Percentiles rank a stretch among this genome's conserved stretches.
phyloP scores from a whole-genome alignment of 305 asterid species.

The Plantago lanceolata region DNA sequence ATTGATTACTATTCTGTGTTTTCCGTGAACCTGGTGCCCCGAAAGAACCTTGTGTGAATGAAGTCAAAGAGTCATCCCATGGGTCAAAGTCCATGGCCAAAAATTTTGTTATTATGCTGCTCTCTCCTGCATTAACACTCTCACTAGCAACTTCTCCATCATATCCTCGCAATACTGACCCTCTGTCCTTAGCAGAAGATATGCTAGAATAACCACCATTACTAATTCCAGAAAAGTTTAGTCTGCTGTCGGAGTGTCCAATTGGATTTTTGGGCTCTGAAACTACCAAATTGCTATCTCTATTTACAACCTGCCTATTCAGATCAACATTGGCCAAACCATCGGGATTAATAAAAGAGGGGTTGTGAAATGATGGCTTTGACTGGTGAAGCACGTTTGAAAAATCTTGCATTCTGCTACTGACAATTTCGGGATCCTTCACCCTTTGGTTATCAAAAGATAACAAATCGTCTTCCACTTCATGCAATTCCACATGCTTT shows the following conservation, averaged over 20 bases:
- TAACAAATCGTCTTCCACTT: constrained; percentile 47
- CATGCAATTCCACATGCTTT: constrained; percentile 29
- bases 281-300: constrained; percentile 36
- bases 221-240: constrained; percentile 33
- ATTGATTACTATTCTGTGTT: constrained; percentile 60
- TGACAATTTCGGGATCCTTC: constrained; percentile 53
- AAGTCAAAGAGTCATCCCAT: constrained; percentile 68
- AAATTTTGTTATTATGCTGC: constrained; percentile 78
- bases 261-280: constrained; percentile 45
- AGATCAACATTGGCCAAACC: constrained; percentile 29
- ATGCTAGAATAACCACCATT: constrained; percentile 33
- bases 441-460: constrained; percentile 58
- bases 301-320: constrained; percentile 45
- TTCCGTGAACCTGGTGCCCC: constrained; percentile 60
- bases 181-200: constrained; percentile 32
- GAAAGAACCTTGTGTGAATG: constrained; percentile 52
- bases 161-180: constrained; percentile 37
- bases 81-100: constrained; percentile 70
- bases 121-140: constrained; percentile 59
- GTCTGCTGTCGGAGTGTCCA: constrained; percentile 38
- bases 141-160: constrained; percentile 39
- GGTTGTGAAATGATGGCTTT: constrained; percentile 31
- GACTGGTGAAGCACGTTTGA: constrained; percentile 33
- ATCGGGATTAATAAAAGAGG: constrained; percentile 28
- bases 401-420: constrained; percentile 38